phyloP scores from a whole-genome alignment of 306 rosid species.

The Cucurbita moschata region DNA sequence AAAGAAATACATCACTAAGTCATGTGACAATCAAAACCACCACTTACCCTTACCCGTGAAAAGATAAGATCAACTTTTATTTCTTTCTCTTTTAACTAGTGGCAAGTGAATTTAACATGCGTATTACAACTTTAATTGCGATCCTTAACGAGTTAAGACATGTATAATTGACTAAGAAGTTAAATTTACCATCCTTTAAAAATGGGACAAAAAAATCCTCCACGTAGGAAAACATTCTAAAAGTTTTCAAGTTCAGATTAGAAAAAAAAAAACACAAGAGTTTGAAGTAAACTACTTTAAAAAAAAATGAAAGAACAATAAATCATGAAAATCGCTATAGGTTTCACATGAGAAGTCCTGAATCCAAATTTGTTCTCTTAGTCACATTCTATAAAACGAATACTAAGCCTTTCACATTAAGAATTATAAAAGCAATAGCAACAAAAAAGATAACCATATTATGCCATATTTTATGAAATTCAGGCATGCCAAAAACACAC shows the following conservation, averaged over 20 bases:
- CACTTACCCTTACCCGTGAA: conserved; percentile 1
- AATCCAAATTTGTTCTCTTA: neutral
- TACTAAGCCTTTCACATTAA: neutral
- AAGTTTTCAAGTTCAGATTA: too few species aligned
- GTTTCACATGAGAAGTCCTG: neutral
- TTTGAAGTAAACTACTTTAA: too few species aligned
- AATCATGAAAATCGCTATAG: neutral
- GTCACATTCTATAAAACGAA: too few species aligned
- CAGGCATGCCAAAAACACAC: too few species aligned
- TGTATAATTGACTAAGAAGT: too few species aligned
- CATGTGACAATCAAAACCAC: neutral
- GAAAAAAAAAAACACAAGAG: too few species aligned
- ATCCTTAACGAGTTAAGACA: too few species aligned
- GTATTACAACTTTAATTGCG: neutral
- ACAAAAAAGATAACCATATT: neutral
- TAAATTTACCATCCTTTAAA: too few species aligned
- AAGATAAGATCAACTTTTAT: neutral
- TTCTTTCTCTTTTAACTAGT: neutral
- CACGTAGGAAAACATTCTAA: too few species aligned
- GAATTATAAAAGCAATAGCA: neutral
- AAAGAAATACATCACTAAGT: too few species aligned
- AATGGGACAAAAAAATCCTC: too few species aligned
- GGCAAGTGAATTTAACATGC: neutral
- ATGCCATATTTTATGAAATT: neutral
- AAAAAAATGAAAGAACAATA: neutral